A percentile compares a stretch with the other conserved stretches of the same genome.
Conservation (phyloP, 208 protist genomes). For the Balamuthia mandrillaris region DNA sequence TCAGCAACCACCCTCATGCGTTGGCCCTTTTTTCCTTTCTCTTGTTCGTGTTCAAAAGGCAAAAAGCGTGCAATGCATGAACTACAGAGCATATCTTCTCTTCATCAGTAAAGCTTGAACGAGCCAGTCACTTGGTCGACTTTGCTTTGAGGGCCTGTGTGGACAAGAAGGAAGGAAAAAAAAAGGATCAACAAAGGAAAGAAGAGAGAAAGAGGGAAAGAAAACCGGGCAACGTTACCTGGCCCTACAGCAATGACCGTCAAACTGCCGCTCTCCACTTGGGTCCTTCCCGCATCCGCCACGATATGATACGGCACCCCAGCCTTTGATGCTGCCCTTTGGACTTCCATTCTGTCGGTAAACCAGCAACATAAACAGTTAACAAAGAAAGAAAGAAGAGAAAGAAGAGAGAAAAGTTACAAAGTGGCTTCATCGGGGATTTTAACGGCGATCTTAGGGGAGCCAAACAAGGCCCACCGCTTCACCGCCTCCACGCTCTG, state of each 20-base stretch:
- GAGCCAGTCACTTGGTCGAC: constrained; percentile 82
- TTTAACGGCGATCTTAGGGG: constrained; percentile 55
- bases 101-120: constrained; percentile 84
- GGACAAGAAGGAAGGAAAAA: constrained; percentile 50
- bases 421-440: constrained; percentile 39
- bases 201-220: too few relatives aligned
- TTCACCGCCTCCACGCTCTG: background rate
- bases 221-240: background rate
- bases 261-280: constrained; percentile 40
- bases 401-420: too few relatives aligned
- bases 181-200: background rate
- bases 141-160: constrained; percentile 73
- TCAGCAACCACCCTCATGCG: too few relatives aligned
- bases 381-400: too few relatives aligned
- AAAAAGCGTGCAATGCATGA: too few relatives aligned
- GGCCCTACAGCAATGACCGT: constrained; percentile 65
- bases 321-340: constrained; percentile 33
- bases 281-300: constrained; percentile 53
- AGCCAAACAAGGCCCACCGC: constrained; percentile 46
- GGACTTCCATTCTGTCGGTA: constrained; percentile 3
- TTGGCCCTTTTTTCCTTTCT: too few relatives aligned
- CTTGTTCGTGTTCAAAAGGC: too few relatives aligned
- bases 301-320: constrained; percentile 40
- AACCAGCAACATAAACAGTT: background rate
- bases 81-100: background rate